Conservation (phyloP, 176 grass and related monocot species). For the Musa itinerans region DNA sequence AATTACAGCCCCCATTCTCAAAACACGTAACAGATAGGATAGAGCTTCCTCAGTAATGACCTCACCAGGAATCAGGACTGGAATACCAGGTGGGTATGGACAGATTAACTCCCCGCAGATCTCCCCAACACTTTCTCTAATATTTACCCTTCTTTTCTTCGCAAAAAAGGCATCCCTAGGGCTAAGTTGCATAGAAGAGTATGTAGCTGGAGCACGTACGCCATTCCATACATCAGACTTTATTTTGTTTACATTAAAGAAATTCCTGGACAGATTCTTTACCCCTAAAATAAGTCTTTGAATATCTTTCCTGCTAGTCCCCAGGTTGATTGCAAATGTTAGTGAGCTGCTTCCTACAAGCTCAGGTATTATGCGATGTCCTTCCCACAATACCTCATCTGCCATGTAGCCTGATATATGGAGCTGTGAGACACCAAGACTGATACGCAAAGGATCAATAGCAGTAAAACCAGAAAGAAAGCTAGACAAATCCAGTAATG, state of each 20-base stretch:
- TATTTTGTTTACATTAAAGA: slow-evolving; percentile 23
- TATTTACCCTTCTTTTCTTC: slow-evolving; percentile 46
- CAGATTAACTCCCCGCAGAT: slow-evolving; percentile 84
- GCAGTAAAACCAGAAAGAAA: slow-evolving; percentile 57
- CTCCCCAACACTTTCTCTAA: slow-evolving; percentile 51
- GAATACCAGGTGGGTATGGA: slow-evolving; percentile 81
- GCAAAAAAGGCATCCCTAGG: slow-evolving; percentile 76
- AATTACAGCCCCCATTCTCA: slow-evolving; percentile 40
- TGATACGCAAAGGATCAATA: slow-evolving; percentile 68
- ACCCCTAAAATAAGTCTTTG: slow-evolving; percentile 45
- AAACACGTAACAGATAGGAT: slow-evolving; percentile 43
- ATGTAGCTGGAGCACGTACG: slow-evolving; percentile 26
- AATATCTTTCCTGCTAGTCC: slow-evolving; percentile 50
- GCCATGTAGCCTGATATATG: slow-evolving; percentile 46
- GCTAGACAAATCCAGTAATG: slow-evolving; percentile 40
- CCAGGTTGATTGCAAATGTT: slow-evolving; percentile 69
- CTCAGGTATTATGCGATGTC: slow-evolving; percentile 50
- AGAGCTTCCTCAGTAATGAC: slow-evolving; percentile 50
- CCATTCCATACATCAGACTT: slow-evolving; percentile 3
- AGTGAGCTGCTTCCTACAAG: slow-evolving; percentile 52
- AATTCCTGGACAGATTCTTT: slow-evolving; percentile 43
- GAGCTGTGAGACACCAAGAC: slow-evolving; percentile 36
- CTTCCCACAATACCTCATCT: slow-evolving; percentile 43
- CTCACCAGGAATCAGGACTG: slow-evolving; percentile 67
- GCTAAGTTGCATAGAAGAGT: slow-evolving; percentile 32